Percentiles rank a stretch among this genome's conserved stretches.
These are phyloP conservation scores for Calonectria pauciramosa DNA, from an alignment of 2,329 filamentous ascomycete species.

Conservation along the genomic window DNA sequence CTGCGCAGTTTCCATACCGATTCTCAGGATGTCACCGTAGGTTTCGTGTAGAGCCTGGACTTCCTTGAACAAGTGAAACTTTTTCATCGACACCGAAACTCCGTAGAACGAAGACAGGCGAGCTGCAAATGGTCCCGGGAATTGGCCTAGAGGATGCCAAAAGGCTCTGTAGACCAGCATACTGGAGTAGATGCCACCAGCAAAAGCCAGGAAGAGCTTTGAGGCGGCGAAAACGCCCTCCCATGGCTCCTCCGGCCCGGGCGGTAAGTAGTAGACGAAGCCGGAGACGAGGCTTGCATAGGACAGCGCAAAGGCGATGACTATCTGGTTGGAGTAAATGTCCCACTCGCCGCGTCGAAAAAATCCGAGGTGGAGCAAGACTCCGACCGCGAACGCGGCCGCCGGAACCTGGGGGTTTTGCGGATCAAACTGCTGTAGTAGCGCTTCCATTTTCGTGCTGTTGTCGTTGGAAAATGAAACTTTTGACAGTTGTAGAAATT, in stretches of 20 bases:
- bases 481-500: neutral
- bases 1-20: neutral
- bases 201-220: neutral
- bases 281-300: neutral
- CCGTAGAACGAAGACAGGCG: slow-evolving; percentile 1
- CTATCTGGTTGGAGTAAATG: neutral
- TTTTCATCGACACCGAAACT: neutral
- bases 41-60: neutral
- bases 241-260: neutral
- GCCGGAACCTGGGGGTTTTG: neutral
- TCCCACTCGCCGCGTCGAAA: slow-evolving; percentile 17
- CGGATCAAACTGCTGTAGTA: neutral
- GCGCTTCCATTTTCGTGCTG: neutral
- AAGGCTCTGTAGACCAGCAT: neutral
- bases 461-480: neutral
- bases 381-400: neutral
- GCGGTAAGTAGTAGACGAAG: neutral
- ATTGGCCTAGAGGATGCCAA: slow-evolving; percentile 6
- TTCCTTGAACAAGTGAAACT: neutral
- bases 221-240: neutral
- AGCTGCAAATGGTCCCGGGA: slow-evolving; percentile 14
- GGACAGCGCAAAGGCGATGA: neutral
- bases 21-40: slow-evolving; percentile 18
- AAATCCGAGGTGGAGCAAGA: neutral
- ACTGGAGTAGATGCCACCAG: slow-evolving; percentile 1